Conservation (phyloP, 2,329 filamentous ascomycete genomes). For the Aschersonia sp. region DNA sequence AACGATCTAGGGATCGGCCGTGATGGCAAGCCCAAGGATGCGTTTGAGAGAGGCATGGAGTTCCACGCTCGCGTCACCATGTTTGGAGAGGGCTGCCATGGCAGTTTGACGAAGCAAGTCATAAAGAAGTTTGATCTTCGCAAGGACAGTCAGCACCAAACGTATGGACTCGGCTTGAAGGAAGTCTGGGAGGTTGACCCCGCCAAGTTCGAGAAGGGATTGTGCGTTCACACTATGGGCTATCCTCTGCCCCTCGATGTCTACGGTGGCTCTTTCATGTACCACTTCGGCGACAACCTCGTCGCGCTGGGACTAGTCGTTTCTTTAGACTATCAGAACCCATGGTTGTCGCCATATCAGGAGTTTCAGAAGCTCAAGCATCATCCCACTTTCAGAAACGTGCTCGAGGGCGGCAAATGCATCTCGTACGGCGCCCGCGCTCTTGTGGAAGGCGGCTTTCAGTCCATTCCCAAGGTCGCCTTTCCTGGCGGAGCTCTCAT, state of each 20-base stretch:
- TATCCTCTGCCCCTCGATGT: slow-evolving; percentile 80
- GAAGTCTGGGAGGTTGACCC: slow-evolving; percentile 96
- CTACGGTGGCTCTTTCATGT: slow-evolving; percentile 98
- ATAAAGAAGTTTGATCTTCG: slow-evolving; percentile 88
- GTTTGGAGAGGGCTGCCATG: slow-evolving; percentile 90
- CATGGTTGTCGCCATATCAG: slow-evolving; percentile 86
- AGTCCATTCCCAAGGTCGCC: slow-evolving; percentile 92
- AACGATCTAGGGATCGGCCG: slow-evolving; percentile 82
- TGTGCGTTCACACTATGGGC: slow-evolving; percentile 81
- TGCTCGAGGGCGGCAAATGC: slow-evolving; percentile 93
- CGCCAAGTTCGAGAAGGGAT: slow-evolving; percentile 78
- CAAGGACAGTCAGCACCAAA: slow-evolving; percentile 81
- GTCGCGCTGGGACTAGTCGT: slow-evolving; percentile 86
- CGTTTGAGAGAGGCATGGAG: slow-evolving; percentile 94
- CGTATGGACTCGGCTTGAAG: slow-evolving; percentile 87
- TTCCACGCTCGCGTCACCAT: slow-evolving; percentile 88
- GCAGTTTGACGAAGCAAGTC: slow-evolving; percentile 87
- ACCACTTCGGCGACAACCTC: slow-evolving; percentile 96
- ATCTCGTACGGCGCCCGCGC: slow-evolving; percentile 91
- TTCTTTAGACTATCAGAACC: slow-evolving; percentile 89
- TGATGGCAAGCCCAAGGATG: slow-evolving; percentile 73
- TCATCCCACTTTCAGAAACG: slow-evolving; percentile 75
- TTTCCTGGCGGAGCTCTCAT: slow-evolving; percentile 94
- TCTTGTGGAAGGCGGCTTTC: slow-evolving; percentile 87
- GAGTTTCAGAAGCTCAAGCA: slow-evolving; percentile 99